phyloP scores from a whole-genome alignment of 768 basidiomycete species.

The Amanita pseudoporphyria region DNA sequence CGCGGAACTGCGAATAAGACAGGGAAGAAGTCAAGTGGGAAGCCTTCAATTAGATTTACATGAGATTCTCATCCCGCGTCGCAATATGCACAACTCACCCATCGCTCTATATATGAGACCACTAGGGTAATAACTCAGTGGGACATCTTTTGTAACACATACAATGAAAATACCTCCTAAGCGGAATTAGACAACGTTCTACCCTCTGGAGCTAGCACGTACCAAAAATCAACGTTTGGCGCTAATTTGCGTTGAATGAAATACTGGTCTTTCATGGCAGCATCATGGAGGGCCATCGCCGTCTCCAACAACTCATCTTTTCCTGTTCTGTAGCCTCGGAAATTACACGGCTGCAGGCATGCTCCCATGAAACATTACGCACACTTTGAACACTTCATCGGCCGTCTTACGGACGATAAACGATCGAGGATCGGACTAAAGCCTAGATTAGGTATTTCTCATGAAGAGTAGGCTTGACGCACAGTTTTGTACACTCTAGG shows the following conservation, averaged over 20 bases:
- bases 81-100: conserved; percentile 36
- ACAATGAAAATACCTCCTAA: conserved; percentile 4
- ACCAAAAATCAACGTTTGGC: conserved; percentile 93
- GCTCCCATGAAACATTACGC: conserved; percentile 16
- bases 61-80: not conserved
- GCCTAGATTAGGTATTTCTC: conserved; percentile 4
- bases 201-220: conserved; percentile 16
- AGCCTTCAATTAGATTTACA: conserved; percentile 18
- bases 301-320: conserved; percentile 79
- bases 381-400: conserved; percentile 88
- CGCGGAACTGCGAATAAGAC: conserved; percentile 89
- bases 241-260: conserved; percentile 74
- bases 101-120: conserved; percentile 88
- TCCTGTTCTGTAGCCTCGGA: conserved; percentile 49
- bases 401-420: conserved; percentile 88
- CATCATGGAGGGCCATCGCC: conserved; percentile 81
- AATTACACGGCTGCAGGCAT: not conserved
- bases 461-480: conserved; percentile 13
- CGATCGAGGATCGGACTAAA: conserved; percentile 80
- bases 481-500: conserved; percentile 66
- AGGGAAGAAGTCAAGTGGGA: conserved; percentile 92
- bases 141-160: not conserved
- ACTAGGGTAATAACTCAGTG: conserved; percentile 25
- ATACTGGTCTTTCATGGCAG: conserved; percentile 86
- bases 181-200: not conserved